phyloP scores from a whole-genome alignment of 2,329 filamentous ascomycete genomes.

The Fusarium globosum region DNA sequence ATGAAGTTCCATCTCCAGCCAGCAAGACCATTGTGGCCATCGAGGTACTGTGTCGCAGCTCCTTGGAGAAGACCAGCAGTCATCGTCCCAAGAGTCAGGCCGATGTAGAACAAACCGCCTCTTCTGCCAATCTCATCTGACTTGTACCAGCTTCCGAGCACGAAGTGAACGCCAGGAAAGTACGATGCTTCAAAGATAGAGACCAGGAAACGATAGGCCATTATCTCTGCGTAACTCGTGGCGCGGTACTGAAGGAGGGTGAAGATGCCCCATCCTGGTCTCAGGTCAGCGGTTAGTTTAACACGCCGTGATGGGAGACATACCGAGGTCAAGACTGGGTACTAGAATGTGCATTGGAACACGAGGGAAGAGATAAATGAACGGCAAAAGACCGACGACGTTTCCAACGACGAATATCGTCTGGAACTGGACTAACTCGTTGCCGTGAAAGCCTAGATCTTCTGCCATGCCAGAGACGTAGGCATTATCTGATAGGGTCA shows the following conservation, averaged over 20 bases:
- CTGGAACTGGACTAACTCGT: neutral
- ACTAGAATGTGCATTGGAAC: neutral
- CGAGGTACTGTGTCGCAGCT: neutral
- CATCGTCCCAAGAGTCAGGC: neutral
- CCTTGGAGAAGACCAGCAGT: neutral
- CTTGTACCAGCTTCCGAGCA: neutral
- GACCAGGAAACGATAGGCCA: neutral
- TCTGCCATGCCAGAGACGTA: neutral
- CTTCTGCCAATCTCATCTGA: neutral
- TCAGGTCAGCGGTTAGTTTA: neutral
- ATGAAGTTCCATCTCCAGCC: neutral
- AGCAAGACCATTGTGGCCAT: neutral
- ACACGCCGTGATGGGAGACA: fast-evolving
- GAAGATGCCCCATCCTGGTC: neutral
- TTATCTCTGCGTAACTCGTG: neutral
- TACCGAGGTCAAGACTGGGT: neutral
- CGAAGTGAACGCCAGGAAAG: neutral
- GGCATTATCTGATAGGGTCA: neutral
- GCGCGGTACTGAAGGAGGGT: neutral
- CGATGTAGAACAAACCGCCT: neutral
- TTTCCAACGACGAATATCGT: neutral
- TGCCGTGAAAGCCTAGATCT: neutral
- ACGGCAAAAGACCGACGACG: neutral
- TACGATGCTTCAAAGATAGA: neutral
- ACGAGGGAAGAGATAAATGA: neutral